These are phyloP conservation scores for Paramecium sexaurelia DNA, from an alignment of 73 alveolate genomes.

Conservation along the genomic window DNA sequence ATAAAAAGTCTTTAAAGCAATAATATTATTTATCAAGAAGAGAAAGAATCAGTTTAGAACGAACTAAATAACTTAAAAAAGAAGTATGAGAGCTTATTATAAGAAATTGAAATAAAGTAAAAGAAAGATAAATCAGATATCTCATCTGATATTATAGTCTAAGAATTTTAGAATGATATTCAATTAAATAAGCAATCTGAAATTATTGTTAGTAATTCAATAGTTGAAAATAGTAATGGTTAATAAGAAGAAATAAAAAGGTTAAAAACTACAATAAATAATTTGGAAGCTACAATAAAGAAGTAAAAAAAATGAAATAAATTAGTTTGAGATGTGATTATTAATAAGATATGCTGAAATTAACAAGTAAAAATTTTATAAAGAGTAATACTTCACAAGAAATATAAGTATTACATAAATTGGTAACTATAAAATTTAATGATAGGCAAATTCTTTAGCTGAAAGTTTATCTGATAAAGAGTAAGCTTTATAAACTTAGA, in stretches of 20 bases:
- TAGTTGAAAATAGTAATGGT: not conserved
- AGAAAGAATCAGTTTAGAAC: constrained; percentile 56
- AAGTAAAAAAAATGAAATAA: not conserved
- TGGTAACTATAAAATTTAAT: not conserved
- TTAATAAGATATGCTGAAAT: not conserved
- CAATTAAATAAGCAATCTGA: constrained; percentile 12
- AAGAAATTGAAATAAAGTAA: constrained; percentile 36
- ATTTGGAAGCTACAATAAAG: constrained; percentile 54
- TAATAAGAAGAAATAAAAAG: constrained; percentile 42
- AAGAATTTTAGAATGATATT: not conserved
- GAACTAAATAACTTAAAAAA: constrained; percentile 51
- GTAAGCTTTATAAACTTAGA: constrained; percentile 53
- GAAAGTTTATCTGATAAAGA: constrained; percentile 63
- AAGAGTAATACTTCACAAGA: constrained; percentile 24
- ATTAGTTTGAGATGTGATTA: not conserved
- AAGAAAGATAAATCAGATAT: constrained; percentile 1
- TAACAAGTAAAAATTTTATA: not conserved
- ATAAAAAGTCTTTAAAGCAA: not conserved
- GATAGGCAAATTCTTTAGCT: constrained; percentile 59
- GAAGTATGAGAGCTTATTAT: constrained; percentile 48
- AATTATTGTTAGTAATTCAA: not conserved
- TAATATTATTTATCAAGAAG: not conserved
- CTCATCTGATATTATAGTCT: not conserved
- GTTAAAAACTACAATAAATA: not conserved
- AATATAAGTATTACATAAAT: constrained; percentile 49